Evolutionary conservation across 306 rosid species (phyloP).

Genomic region (Vigna trinervia): DNA sequence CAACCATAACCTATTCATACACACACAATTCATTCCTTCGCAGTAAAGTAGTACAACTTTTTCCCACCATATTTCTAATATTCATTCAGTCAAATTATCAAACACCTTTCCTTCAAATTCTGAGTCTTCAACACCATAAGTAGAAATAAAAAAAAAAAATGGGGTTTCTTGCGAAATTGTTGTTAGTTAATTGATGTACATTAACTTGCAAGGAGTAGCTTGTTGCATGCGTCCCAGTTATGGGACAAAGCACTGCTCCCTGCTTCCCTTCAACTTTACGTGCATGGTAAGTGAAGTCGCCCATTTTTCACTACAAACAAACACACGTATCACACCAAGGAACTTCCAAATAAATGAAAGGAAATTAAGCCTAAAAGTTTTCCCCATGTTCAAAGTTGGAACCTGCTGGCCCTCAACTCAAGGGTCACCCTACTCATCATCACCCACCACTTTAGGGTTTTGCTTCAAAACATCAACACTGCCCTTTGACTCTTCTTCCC

Average conservation of each 20-base stretch:
- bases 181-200: not conserved
- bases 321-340: not conserved
- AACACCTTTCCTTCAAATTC: conserved; percentile 41
- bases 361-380: not conserved
- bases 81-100: conserved; percentile 44
- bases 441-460: conserved; percentile 32
- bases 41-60: not conserved
- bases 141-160: not conserved
- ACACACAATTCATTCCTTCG: not conserved
- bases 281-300: conserved; percentile 74
- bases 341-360: not conserved
- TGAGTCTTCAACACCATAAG: not conserved
- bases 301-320: conserved; percentile 35
- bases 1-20: too few species aligned
- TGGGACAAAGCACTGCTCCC: conserved; percentile 60
- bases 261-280: conserved; percentile 64
- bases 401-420: conserved; percentile 1
- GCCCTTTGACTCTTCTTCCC: conserved; percentile 6
- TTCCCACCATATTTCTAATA: not conserved
- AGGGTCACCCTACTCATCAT: conserved; percentile 35
- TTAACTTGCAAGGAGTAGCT: conserved; percentile 44
- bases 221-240: conserved; percentile 74
- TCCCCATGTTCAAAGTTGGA: conserved; percentile 32
- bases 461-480: conserved; percentile 16
- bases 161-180: conserved; percentile 29